These are phyloP conservation scores for Lipomyces starkeyi DNA, from an alignment of 805 yeast species.

Conservation along the genomic window DNA sequence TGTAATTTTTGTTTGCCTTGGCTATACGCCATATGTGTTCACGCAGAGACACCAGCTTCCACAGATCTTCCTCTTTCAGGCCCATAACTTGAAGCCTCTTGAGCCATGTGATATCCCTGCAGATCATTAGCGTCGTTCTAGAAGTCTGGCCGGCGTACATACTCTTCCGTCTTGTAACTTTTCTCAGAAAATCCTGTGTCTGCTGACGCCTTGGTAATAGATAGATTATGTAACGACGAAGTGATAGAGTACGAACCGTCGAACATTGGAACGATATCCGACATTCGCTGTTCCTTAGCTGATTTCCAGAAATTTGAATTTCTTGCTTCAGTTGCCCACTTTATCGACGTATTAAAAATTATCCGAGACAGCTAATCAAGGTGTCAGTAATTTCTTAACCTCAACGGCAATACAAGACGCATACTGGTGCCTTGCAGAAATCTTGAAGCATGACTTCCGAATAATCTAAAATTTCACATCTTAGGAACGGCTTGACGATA, in stretches of 20 bases:
- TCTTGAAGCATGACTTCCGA: conserved; percentile 69
- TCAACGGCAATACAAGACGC: not conserved
- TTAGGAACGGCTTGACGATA: conserved; percentile 72
- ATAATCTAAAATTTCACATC: conserved; percentile 74
- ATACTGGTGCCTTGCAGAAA: conserved; percentile 64
- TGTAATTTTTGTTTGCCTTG: conserved; percentile 22
- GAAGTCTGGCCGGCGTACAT: conserved; percentile 3
- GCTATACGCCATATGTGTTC: conserved; percentile 70
- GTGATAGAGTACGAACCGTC: conserved; percentile 35
- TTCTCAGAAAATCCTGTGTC: conserved; percentile 26
- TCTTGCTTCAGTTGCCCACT: conserved; percentile 73
- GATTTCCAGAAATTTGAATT: conserved; percentile 82
- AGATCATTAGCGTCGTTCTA: not conserved
- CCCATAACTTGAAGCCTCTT: conserved; percentile 75
- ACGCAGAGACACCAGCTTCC: conserved; percentile 80
- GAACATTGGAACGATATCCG: conserved; percentile 34
- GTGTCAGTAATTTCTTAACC: not conserved
- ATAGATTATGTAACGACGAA: conserved; percentile 28
- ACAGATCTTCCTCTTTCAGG: conserved; percentile 68
- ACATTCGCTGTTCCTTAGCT: conserved; percentile 36
- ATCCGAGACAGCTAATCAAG: conserved; percentile 55
- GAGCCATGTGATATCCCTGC: conserved; percentile 74
- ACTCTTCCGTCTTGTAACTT: conserved; percentile 29
- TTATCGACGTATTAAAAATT: conserved; percentile 64
- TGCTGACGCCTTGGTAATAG: conserved; percentile 25